Percentiles rank a stretch among this genome's conserved stretches.
Evolutionary conservation across 2,329 filamentous ascomycete genomes (phyloP).

Genomic region (Ophiostoma ulmi): DNA sequence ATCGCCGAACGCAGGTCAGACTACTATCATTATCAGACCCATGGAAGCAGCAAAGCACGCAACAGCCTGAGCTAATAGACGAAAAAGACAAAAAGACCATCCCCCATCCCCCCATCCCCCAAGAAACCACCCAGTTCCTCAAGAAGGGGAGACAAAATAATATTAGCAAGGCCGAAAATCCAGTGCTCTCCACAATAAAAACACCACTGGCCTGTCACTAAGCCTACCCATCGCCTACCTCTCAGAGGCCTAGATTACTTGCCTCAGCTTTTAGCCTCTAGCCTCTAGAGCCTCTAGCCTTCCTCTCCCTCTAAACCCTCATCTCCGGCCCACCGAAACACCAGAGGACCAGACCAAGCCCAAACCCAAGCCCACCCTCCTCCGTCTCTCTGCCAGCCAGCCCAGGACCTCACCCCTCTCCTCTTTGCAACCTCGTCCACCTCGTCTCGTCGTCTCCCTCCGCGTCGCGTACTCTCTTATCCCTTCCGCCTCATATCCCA

Average conservation of each 20-base stretch:
- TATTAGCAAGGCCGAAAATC: slow-evolving; percentile 21
- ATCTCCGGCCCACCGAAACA: slow-evolving; percentile 22
- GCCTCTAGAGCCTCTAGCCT: background rate
- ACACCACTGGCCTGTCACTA: background rate
- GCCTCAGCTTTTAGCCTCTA: background rate
- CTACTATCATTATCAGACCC: background rate
- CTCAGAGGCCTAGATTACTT: background rate
- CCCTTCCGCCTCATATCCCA: background rate
- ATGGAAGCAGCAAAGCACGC: background rate
- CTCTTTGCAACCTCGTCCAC: slow-evolving; percentile 22
- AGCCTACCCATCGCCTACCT: background rate
- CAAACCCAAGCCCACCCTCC: slow-evolving; percentile 18
- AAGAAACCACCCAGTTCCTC: background rate
- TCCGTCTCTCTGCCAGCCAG: slow-evolving; percentile 24
- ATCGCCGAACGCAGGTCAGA: slow-evolving; percentile 17
- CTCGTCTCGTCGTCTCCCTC: slow-evolving; percentile 28
- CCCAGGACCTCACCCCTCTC: slow-evolving; percentile 28
- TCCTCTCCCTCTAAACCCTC: slow-evolving; percentile 19
- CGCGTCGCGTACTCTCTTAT: slow-evolving; percentile 29
- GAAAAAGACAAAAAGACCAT: background rate
- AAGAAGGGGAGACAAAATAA: slow-evolving; percentile 13
- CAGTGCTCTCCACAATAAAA: slow-evolving; percentile 23
- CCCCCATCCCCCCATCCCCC: background rate
- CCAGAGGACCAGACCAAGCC: background rate
- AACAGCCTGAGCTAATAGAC: background rate